phyloP scores from a whole-genome alignment of 2,329 filamentous ascomycete genomes.

The Fusarium citri region DNA sequence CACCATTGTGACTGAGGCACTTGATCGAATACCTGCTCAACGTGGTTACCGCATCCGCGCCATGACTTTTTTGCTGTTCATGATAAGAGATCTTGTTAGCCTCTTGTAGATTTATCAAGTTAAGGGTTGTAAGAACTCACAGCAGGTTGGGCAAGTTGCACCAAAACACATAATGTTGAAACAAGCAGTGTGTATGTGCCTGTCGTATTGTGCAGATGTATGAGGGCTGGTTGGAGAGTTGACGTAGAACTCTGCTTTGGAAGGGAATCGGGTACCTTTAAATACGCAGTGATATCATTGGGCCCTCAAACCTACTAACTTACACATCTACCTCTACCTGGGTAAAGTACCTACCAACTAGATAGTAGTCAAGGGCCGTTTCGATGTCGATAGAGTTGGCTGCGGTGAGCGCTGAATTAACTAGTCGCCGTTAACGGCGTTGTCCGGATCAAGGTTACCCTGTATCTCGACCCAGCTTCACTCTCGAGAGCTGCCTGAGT shows the following conservation, averaged over 20 bases:
- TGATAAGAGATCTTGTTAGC: not conserved
- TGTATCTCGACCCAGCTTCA: not conserved
- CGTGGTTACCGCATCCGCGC: slow-evolving; percentile 63
- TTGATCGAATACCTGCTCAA: slow-evolving; percentile 57
- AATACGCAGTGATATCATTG: not conserved
- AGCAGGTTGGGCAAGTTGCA: slow-evolving; percentile 56
- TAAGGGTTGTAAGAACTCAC: slow-evolving; percentile 46
- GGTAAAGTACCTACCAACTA: not conserved
- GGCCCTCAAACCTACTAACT: not conserved
- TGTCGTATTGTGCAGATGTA: not conserved
- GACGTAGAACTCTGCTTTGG: not conserved
- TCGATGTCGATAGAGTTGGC: not conserved
- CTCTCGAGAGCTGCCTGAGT: not conserved
- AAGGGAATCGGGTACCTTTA: not conserved
- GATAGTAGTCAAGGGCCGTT: too few relatives aligned
- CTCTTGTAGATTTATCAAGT: not conserved
- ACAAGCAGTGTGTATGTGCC: not conserved
- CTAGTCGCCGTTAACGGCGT: slow-evolving; percentile 2
- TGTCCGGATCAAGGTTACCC: not conserved
- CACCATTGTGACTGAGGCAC: slow-evolving; percentile 61
- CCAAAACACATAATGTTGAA: slow-evolving; percentile 55
- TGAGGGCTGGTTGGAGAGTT: not conserved
- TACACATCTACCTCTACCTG: too few relatives aligned
- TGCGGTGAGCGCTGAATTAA: slow-evolving; percentile 15
- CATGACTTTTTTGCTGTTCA: slow-evolving; percentile 59